Conservation (phyloP, 2,329 filamentous ascomycete species). For the Cryphonectria nitschkei region DNA sequence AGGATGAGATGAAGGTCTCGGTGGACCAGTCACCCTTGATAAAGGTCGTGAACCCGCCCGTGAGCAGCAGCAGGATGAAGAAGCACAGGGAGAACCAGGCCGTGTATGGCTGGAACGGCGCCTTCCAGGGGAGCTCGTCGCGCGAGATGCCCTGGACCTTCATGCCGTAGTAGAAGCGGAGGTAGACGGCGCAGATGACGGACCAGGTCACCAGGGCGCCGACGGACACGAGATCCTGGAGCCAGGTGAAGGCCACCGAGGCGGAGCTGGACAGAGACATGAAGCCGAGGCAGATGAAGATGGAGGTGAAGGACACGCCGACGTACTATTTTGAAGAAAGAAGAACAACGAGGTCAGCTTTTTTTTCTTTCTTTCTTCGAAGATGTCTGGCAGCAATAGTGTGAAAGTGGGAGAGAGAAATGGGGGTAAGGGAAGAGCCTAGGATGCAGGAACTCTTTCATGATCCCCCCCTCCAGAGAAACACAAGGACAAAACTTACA, state of each 20-base stretch:
- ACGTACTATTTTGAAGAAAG: slow-evolving; percentile 20
- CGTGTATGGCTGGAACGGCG: slow-evolving; percentile 18
- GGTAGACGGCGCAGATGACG: slow-evolving; percentile 38
- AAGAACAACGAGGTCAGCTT: slow-evolving; percentile 30
- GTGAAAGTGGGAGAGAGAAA: slow-evolving; percentile 15
- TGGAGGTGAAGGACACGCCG: slow-evolving; percentile 10
- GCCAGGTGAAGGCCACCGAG: slow-evolving; percentile 29
- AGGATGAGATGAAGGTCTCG: slow-evolving; percentile 36
- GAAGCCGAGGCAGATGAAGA: slow-evolving; percentile 19
- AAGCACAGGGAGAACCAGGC: slow-evolving; percentile 15
- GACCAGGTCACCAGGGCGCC: slow-evolving; percentile 39
- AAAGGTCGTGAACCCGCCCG: slow-evolving; percentile 21
- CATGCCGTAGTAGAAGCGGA: slow-evolving; percentile 37
- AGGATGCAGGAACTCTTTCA: neutral
- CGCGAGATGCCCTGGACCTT: slow-evolving; percentile 31
- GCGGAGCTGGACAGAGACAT: slow-evolving; percentile 23
- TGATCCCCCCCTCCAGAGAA: neutral
- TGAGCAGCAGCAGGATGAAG: slow-evolving; percentile 22
- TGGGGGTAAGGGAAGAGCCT: neutral
- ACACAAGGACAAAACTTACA: slow-evolving; percentile 5
- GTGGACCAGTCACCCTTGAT: slow-evolving; percentile 28
- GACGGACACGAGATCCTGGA: slow-evolving; percentile 36
- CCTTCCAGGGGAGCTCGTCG: slow-evolving; percentile 16
- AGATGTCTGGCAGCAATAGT: too few species aligned
- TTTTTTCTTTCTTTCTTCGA: too few species aligned